Conservation (phyloP, 768 basidiomycete species). For the Rhodotorula toruloides region DNA sequence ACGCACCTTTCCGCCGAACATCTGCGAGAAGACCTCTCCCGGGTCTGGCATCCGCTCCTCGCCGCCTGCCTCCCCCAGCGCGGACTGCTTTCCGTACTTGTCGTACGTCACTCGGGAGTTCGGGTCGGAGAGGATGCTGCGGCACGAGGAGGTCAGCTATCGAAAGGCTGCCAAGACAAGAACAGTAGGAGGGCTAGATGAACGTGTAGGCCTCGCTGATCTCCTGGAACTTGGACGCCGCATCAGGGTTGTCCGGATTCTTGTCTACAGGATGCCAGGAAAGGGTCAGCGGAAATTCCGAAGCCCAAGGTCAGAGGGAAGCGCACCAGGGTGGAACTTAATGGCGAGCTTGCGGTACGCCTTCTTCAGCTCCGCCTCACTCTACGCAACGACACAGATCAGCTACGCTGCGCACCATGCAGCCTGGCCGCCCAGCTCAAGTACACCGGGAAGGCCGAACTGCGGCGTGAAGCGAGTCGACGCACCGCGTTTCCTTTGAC, state of each 20-base stretch:
- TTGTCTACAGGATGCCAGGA: constrained; percentile 1
- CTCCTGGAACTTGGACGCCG: constrained; percentile 93
- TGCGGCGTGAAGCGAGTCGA: too few species aligned
- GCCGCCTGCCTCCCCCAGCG: constrained; percentile 47
- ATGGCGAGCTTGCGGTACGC: constrained; percentile 92
- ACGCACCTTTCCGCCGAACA: constrained; percentile 63
- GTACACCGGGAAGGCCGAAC: too few species aligned
- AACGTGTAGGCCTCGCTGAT: constrained; percentile 87
- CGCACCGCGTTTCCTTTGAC: constrained; percentile 67
- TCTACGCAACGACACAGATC: too few species aligned
- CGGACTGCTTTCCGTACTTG: constrained; percentile 87
- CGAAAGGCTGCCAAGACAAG: background rate
- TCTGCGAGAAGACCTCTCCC: constrained; percentile 86
- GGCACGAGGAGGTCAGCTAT: background rate
- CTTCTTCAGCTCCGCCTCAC: constrained; percentile 8
- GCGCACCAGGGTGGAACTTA: constrained; percentile 58
- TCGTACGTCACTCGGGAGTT: constrained; percentile 87
- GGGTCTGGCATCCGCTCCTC: constrained; percentile 73
- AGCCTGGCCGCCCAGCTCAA: too few species aligned
- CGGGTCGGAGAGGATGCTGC: constrained; percentile 49
- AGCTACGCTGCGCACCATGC: too few species aligned
- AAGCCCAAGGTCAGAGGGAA: background rate
- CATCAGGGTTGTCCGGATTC: constrained; percentile 83
- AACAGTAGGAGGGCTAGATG: constrained; percentile 57
- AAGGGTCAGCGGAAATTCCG: background rate